Evolutionary conservation across 306 rosid genomes (phyloP).

Genomic region (Dryas drummondii): DNA sequence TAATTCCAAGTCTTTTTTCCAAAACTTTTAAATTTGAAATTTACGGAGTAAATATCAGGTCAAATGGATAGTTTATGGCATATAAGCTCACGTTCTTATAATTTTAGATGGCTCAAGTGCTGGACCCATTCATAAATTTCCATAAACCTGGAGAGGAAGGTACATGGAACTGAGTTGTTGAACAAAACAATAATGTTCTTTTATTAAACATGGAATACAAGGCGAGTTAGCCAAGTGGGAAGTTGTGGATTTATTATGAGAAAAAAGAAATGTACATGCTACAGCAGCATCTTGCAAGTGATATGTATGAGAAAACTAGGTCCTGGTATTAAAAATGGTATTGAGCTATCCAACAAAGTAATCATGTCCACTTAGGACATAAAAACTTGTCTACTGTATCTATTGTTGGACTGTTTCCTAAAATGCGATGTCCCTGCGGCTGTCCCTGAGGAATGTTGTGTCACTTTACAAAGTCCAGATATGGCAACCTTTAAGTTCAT

Average conservation of each 20-base stretch:
- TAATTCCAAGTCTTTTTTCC: slow-evolving; percentile 31
- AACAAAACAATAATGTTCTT: neutral
- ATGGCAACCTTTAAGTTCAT: neutral
- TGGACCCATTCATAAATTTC: neutral
- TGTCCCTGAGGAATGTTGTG: neutral
- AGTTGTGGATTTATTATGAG: neutral
- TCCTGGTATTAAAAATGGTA: neutral
- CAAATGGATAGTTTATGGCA: neutral
- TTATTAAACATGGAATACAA: neutral
- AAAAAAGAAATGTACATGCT: neutral
- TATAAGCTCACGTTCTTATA: neutral
- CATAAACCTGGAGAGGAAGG: neutral
- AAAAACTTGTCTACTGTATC: neutral
- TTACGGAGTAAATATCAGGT: neutral
- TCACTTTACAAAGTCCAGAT: neutral
- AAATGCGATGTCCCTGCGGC: too few relatives aligned
- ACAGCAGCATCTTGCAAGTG: neutral
- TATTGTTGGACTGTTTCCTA: too few relatives aligned
- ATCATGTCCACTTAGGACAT: neutral
- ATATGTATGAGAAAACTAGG: neutral
- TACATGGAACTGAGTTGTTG: neutral
- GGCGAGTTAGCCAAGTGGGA: neutral
- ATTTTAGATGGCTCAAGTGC: neutral
- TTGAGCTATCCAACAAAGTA: neutral
- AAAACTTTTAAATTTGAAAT: neutral